Base-by-base conservation (phyloP, 2,329 filamentous ascomycete species). In the Fusarium haematococcum region DNA sequence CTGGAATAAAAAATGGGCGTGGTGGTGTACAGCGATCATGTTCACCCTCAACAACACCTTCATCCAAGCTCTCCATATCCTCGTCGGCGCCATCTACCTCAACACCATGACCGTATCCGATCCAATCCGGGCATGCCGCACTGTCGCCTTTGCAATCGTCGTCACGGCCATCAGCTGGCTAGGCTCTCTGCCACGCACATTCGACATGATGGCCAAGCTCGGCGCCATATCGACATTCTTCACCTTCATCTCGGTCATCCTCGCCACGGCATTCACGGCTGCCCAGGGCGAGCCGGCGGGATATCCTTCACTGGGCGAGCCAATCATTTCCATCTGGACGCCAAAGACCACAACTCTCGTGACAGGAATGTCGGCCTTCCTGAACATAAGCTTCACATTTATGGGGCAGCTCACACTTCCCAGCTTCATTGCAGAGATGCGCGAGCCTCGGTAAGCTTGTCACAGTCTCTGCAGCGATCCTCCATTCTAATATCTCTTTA, bases 371-470 rank as follows among this genome's bases (percentile, higher is more conserved):
- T 94, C 91, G 60, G 95, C 95, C 0, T 98, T 98, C 83, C 88
- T 98, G 82, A 98, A 98, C 83, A 98, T 98, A 80, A 94, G 92
- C 83, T 98, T 98, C 81, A 98, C 95, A 0, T 97, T 98, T 80
- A 97, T 98, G 75, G 95, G 95, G 0, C 95, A 98, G 81, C 97
- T 97, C 77, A 97, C 95, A 0, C 88, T 98, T 10, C 95, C 95
- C 0, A 95, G 93, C 76, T 98, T 98, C 85, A 98, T 98, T 73
- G 95, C 95, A 3, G 95, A 98, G 83, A 98, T 98, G 95, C 93
- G 86, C 59, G 87, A 91, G 45, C 89, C 90, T 0, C 80, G 82
- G 85, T 85, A 79, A 58, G 82, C 30, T 6, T 2, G 6, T 13
- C 1, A 18, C 6, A 11, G 11, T 18, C 1, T 14, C 23, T 1